These are phyloP conservation scores for Gossypium mustelinum DNA, from an alignment of 345 rosid genomes.

Conservation along the genomic window DNA sequence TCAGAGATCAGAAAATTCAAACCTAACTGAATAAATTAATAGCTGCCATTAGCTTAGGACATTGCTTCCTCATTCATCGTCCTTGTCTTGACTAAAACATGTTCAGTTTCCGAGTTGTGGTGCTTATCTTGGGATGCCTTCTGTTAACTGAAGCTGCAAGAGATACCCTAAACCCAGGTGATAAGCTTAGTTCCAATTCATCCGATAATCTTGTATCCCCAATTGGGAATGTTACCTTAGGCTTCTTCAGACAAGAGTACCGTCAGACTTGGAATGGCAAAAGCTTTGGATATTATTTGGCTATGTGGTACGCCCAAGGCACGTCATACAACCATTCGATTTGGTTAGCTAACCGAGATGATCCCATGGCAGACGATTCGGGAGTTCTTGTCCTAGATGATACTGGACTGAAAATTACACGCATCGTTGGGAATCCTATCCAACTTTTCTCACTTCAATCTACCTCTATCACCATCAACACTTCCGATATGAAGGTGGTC, in stretches of 20 bases:
- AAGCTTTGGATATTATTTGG: neutral
- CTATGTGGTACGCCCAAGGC: neutral
- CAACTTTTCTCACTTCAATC: neutral
- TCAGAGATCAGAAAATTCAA: neutral
- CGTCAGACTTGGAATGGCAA: neutral
- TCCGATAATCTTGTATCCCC: neutral
- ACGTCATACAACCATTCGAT: neutral
- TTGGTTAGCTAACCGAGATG: slow-evolving; percentile 3
- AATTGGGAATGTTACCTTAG: neutral
- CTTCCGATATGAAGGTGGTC: neutral
- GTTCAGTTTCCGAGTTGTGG: neutral
- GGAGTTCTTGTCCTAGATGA: neutral
- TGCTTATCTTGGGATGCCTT: neutral
- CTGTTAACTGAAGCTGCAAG: neutral
- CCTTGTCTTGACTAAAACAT: neutral
- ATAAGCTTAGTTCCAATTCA: neutral
- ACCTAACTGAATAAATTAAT: neutral
- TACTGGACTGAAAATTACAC: neutral
- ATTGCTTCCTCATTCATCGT: neutral
- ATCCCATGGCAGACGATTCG: neutral
- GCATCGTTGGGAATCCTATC: neutral
- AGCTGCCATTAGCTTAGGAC: neutral
- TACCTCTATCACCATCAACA: neutral
- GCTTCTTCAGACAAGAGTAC: neutral
- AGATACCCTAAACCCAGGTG: neutral